A percentile compares a stretch with the other conserved stretches of the same genome.
Evolutionary conservation across 345 rosid genomes (phyloP).

Genomic region (Lepidium aucheri): DNA sequence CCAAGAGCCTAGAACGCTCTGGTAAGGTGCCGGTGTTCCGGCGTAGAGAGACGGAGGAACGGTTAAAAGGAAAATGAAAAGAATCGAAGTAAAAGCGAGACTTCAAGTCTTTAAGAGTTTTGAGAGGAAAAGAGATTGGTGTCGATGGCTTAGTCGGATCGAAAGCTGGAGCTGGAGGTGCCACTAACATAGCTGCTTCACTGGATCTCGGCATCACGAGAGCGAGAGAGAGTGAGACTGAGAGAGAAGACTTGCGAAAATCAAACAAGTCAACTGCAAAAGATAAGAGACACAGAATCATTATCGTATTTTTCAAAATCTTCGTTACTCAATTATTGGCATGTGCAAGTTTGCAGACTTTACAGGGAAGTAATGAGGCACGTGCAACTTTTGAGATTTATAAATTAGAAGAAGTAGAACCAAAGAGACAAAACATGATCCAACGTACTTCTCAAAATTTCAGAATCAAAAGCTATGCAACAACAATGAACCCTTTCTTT

Average conservation of each 20-base stretch:
- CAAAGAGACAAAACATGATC: not conserved
- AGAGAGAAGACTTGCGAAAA: not conserved
- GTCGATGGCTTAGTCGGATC: slow-evolving; percentile 44
- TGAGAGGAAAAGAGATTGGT: slow-evolving; percentile 69
- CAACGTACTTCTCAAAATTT: not conserved
- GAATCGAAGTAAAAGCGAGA: slow-evolving; percentile 63
- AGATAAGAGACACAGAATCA: not conserved
- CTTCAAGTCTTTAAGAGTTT: slow-evolving; percentile 54
- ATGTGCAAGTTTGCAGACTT: not conserved
- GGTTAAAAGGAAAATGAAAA: slow-evolving; percentile 71
- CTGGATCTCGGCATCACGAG: slow-evolving; percentile 23
- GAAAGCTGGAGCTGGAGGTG: slow-evolving; percentile 27
- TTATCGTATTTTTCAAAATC: not conserved
- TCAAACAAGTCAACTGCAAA: not conserved
- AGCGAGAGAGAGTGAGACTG: not conserved
- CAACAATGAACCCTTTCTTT: not conserved
- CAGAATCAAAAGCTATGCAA: not conserved
- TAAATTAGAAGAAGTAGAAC: not conserved
- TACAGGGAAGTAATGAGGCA: not conserved
- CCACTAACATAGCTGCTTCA: not conserved
- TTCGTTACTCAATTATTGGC: not conserved
- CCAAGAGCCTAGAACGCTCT: slow-evolving; percentile 49
- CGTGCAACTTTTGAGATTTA: not conserved
- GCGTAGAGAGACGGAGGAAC: slow-evolving; percentile 42
- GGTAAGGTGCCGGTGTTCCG: slow-evolving; percentile 16